Evolutionary conservation across 2,329 filamentous ascomycete genomes (phyloP).

Genomic region (Aureobasidium leucospermi): DNA sequence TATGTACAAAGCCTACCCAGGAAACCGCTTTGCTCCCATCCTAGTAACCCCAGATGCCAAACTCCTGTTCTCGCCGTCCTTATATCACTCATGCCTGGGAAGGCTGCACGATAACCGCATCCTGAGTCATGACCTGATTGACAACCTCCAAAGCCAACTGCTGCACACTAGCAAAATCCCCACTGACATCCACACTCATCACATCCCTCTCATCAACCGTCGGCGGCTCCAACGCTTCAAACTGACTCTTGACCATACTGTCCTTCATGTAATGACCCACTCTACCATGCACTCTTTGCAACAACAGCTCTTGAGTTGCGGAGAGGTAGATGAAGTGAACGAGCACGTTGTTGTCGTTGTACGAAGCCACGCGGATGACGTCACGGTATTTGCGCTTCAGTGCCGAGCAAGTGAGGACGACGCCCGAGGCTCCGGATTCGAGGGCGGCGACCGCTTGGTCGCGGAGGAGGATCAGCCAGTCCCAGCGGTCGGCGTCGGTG

Average conservation of each 20-base stretch:
- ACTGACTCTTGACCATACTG: constrained; percentile 89
- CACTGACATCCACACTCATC: constrained; percentile 39
- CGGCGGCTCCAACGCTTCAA: constrained; percentile 80
- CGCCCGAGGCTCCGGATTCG: constrained; percentile 40
- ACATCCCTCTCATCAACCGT: constrained; percentile 47
- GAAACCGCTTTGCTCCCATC: neutral
- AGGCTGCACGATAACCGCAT: constrained; percentile 5
- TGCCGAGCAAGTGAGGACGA: constrained; percentile 94
- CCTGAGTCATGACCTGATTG: constrained; percentile 27
- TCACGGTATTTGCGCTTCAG: constrained; percentile 97
- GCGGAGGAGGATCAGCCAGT: constrained; percentile 65
- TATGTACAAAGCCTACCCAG: neutral
- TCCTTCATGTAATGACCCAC: constrained; percentile 93
- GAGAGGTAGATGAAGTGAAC: constrained; percentile 91
- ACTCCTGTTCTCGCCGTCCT: neutral
- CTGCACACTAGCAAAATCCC: constrained; percentile 33
- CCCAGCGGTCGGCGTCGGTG: constrained; percentile 91
- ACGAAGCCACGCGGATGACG: constrained; percentile 43
- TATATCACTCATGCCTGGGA: neutral
- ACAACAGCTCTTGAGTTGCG: constrained; percentile 65
- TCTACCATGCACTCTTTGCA: constrained; percentile 66
- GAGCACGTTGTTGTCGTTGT: constrained; percentile 36
- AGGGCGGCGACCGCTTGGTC: constrained; percentile 36
- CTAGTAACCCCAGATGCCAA: neutral
- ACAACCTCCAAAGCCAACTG: constrained; percentile 33